Base-by-base conservation (phyloP, 108 stramenopile species). In the Thalassiosira profunda region DNA sequence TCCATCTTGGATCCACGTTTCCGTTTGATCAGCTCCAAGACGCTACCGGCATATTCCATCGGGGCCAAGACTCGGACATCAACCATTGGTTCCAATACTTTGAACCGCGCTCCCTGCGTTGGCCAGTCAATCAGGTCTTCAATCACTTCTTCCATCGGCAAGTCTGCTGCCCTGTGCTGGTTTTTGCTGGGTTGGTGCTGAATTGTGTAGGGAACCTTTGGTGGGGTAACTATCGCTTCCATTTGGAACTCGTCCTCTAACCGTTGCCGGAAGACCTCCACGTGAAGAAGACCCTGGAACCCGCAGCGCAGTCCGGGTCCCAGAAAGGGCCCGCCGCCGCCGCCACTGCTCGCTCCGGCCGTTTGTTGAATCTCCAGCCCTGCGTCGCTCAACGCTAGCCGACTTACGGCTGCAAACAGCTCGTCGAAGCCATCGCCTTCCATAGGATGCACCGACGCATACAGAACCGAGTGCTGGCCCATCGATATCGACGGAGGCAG, bases 181-280 rank as follows among this genome's bases (percentile, higher is more conserved):
- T 87, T 88, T 58, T 96, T 93, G 56, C 83, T 82, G 18, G 91
- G 88, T 14, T 96, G 57, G 59, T 92, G 85, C 20, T 85, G 82
- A 20, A 91, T 80, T 38, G 81, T 86, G 76, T 98, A 99, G 15
- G 97, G 96, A 24, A 98, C 99, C 58, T 96, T 96, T 2, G 99
- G 99, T 9, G 98, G 96, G 6, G 99, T 99, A 15, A 98, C 97
- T 18, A 99, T 81, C 3, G 98, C 95, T 36, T 97, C 96, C 25
- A 96, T 67, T n/a, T 84, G 90, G 74, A 96, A 97, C 76, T 99
- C 98, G 70, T 99, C 97, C 54, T 40, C 10, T n/a, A 98, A 75
- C 10, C 99, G 74, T 81, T 99, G 96, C 30, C 96, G 90, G 63
- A 99, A 97, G 4, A 99, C 96, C 58, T 99, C 99, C 53, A 98